Percentiles rank a stretch among this genome's conserved stretches.
These are phyloP conservation scores for Xerocomellus chrysenteron DNA, from an alignment of 768 basidiomycete genomes.

Conservation along the genomic window DNA sequence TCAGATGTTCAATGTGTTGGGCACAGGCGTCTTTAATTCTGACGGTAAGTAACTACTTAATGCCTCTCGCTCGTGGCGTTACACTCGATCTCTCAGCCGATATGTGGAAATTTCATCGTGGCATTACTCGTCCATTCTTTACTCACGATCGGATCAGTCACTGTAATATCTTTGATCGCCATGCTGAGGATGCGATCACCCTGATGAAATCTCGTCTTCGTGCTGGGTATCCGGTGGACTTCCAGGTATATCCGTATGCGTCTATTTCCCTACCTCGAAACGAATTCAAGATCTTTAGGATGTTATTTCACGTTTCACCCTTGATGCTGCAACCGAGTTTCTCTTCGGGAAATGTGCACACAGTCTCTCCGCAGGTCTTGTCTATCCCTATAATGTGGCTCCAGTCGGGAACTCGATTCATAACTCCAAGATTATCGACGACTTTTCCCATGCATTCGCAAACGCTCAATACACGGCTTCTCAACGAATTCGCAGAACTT, in stretches of 20 bases:
- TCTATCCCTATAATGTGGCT: conserved; percentile 47
- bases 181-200: conserved; percentile 43
- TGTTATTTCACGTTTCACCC: conserved; percentile 59
- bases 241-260: conserved; percentile 40
- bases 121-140: conserved; percentile 65
- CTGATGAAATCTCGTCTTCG: conserved; percentile 49
- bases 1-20: conserved; percentile 49
- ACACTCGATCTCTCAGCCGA: conserved; percentile 34
- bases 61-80: not conserved
- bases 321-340: conserved; percentile 67
- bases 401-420: conserved; percentile 16
- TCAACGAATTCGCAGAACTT: conserved; percentile 42
- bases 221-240: conserved; percentile 54
- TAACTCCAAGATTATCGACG: conserved; percentile 35
- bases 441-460: conserved; percentile 50
- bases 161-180: conserved; percentile 60
- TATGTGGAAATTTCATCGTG: conserved; percentile 65
- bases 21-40: conserved; percentile 68
- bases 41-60: conserved; percentile 43
- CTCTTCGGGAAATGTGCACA: conserved; percentile 63
- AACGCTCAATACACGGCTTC: conserved; percentile 46
- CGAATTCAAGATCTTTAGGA: conserved; percentile 36
- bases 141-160: conserved; percentile 57
- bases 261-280: not conserved
- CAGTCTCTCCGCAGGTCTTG: conserved; percentile 49